phyloP scores from a whole-genome alignment of 441 rosid species.

The Eutrema salsugineum region DNA sequence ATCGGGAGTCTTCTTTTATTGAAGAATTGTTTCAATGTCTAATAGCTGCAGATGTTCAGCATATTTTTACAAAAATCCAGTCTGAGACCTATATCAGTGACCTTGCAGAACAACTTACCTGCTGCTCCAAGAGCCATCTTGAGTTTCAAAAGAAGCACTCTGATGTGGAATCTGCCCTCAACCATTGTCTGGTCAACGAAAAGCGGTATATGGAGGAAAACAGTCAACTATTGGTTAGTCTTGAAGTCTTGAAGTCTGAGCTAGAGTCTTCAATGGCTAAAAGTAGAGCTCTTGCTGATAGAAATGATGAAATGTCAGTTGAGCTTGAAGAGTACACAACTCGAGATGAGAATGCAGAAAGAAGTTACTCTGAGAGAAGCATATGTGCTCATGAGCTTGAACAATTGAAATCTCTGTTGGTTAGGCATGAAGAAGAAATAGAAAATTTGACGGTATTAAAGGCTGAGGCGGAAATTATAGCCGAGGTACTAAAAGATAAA shows the following conservation, averaged over 20 bases:
- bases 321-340: conserved; percentile 51
- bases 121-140: conserved; percentile 38
- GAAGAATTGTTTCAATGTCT: conserved; percentile 56
- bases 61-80: conserved; percentile 52
- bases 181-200: conserved; percentile 56
- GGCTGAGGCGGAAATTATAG: conserved; percentile 58
- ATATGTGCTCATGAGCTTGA: conserved; percentile 48
- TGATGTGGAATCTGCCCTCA: conserved; percentile 49
- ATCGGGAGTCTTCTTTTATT: conserved; percentile 43
- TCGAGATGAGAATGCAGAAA: conserved; percentile 35
- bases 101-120: conserved; percentile 47
- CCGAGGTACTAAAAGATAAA: conserved; percentile 52
- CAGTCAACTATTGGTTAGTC: conserved; percentile 41
- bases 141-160: conserved; percentile 56
- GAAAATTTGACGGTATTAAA: conserved; percentile 54
- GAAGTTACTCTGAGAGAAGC: conserved; percentile 34
- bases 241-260: conserved; percentile 56
- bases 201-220: conserved; percentile 57
- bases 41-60: conserved; percentile 57
- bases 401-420: conserved; percentile 45
- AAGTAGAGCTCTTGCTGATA: conserved; percentile 44
- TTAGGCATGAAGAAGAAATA: conserved; percentile 51
- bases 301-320: conserved; percentile 36
- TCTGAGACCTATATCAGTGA: conserved; percentile 47
- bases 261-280: conserved; percentile 56